phyloP scores from a whole-genome alignment of 345 rosid genomes.

The Cochlearia excelsa region DNA sequence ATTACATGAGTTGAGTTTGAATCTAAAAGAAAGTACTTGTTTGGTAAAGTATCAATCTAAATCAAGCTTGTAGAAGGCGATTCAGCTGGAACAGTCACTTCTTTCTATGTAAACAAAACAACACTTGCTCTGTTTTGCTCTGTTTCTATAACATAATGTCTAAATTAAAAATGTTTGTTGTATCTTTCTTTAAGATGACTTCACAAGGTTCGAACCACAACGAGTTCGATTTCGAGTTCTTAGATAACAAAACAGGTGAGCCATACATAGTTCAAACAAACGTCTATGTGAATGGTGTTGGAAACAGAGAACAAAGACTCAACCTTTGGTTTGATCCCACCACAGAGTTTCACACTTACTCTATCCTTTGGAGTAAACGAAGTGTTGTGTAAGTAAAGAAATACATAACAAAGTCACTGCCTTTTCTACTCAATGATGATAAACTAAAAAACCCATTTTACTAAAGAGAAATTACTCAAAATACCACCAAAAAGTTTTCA shows the following conservation, averaged over 20 bases:
- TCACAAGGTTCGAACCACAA: conserved; percentile 89
- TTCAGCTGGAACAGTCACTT: conserved; percentile 99
- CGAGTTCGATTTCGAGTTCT: conserved; percentile 94
- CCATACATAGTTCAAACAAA: conserved; percentile 91
- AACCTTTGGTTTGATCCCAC: conserved; percentile 97
- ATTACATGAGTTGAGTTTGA: conserved; percentile 85
- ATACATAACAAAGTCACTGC: too few species aligned
- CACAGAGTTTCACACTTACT: conserved; percentile 79
- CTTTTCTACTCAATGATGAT: too few species aligned
- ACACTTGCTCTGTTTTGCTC: neutral
- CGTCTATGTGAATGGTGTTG: conserved; percentile 82
- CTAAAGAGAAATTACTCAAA: too few species aligned
- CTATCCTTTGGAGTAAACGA: conserved; percentile 77
- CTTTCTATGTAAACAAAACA: conserved; percentile 66
- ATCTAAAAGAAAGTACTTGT: conserved; percentile 85
- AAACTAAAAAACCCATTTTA: too few species aligned
- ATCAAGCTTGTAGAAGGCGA: conserved; percentile 98
- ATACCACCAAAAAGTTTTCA: too few species aligned
- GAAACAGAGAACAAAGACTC: conserved; percentile 92
- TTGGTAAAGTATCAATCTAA: conserved; percentile 83
- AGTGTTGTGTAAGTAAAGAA: conserved; percentile 69
- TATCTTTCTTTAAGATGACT: conserved; percentile 62
- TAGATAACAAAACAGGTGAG: conserved; percentile 89
- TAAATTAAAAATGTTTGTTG: neutral
- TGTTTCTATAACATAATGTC: neutral